phyloP scores from a whole-genome alignment of 345 rosid species.

The Boechera divaricarpa region DNA sequence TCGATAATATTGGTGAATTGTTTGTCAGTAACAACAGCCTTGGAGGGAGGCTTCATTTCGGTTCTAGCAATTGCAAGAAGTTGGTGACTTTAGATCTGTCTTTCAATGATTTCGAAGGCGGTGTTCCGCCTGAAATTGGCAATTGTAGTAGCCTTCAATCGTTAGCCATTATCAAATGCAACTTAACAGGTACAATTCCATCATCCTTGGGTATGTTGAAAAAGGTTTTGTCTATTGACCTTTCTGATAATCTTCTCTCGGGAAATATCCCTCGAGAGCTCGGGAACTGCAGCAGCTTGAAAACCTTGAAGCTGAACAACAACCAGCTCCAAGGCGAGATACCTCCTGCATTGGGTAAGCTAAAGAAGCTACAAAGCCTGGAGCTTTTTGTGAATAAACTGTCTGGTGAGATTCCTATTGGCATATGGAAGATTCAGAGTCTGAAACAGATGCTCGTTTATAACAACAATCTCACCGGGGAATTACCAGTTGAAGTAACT shows the following conservation, averaged over 20 bases:
- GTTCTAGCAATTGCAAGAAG: constrained; percentile 54
- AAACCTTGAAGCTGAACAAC: constrained; percentile 40
- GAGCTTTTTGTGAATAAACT: constrained; percentile 62
- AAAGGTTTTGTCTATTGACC: constrained; percentile 50
- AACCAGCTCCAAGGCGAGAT: constrained; percentile 76
- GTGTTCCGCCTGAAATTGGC: constrained; percentile 63
- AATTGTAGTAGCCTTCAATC: constrained; percentile 58
- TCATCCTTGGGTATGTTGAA: constrained; percentile 62
- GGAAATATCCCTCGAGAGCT: constrained; percentile 71
- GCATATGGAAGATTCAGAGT: constrained; percentile 70
- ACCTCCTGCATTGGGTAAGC: constrained; percentile 62
- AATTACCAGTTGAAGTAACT: constrained; percentile 66
- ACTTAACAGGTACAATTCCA: constrained; percentile 67
- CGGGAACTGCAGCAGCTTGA: constrained; percentile 71
- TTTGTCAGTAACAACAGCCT: constrained; percentile 54
- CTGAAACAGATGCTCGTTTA: constrained; percentile 57
- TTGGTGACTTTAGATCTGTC: constrained; percentile 59
- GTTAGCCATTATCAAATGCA: constrained; percentile 48
- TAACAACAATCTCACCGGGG: constrained; percentile 67
- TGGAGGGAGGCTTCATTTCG: constrained; percentile 59
- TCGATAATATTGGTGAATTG: constrained; percentile 53
- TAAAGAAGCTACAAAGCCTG: constrained; percentile 55
- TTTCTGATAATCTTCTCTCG: constrained; percentile 63
- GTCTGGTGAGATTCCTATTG: constrained; percentile 69
- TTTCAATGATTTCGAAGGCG: constrained; percentile 58